A percentile compares a stretch with the other conserved stretches of the same genome.
Conservation (phyloP, 176 grass and related monocot genomes). For the Oropetium thomaeum region DNA sequence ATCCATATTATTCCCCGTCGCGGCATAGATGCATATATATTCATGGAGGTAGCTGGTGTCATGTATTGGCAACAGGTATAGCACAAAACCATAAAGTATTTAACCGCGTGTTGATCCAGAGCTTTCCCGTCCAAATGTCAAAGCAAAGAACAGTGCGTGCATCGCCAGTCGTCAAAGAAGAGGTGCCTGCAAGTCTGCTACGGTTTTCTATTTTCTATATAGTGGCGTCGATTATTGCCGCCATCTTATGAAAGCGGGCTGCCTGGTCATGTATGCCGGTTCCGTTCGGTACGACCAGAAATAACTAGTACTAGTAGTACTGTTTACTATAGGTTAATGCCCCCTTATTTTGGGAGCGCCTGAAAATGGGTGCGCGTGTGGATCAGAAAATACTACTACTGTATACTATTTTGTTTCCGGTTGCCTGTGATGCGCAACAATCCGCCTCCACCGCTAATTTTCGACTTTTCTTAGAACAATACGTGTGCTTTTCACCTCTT, state of each 20-base stretch:
- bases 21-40: neutral
- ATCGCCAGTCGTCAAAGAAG: constrained; percentile 5
- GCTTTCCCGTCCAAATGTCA: constrained; percentile 26
- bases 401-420: neutral
- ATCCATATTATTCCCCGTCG: constrained; percentile 2
- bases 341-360: neutral
- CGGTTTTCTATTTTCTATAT: neutral
- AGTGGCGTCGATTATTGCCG: constrained; percentile 15
- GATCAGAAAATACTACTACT: too few species aligned
- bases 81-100: neutral
- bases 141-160: neutral
- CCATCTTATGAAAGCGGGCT: neutral
- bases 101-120: neutral
- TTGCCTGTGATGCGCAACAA: neutral
- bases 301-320: too few species aligned
- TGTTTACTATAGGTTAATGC: neutral
- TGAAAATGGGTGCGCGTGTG: neutral
- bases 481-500: neutral
- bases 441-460: neutral
- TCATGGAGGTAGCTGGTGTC: constrained; percentile 3
- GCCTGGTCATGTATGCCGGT: neutral
- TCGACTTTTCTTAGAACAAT: neutral
- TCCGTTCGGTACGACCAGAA: neutral
- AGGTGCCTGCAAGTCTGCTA: neutral
- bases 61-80: constrained; percentile 16